Evolutionary conservation across 257 asterid genomes (phyloP).

Genomic region (Plantago ovata): DNA sequence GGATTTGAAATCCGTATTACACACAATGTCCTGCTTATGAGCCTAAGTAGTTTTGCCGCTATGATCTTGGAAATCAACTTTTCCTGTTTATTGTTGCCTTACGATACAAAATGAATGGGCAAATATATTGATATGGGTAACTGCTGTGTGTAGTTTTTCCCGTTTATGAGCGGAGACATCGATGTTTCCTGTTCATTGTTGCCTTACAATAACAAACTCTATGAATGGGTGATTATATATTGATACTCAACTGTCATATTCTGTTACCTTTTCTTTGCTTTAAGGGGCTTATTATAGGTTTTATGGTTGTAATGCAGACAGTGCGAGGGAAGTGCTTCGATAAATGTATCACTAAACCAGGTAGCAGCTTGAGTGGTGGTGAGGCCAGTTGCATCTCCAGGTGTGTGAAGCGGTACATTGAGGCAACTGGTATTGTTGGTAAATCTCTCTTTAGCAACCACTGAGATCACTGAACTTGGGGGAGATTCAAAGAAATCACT

Average conservation of each 20-base stretch:
- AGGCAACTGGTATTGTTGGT: constrained; percentile 79
- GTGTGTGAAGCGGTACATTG: constrained; percentile 87
- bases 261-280: not conserved
- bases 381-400: constrained; percentile 88
- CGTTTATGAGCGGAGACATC: no score
- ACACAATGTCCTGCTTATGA: no score
- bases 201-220: no score
- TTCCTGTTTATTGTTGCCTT: no score
- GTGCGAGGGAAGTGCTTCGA: constrained; percentile 87
- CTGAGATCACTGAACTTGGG: constrained; percentile 24
- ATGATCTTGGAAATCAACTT: no score
- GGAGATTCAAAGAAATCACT: not conserved
- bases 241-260: not conserved
- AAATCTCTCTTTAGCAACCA: constrained; percentile 61
- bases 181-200: no score
- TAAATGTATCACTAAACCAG: constrained; percentile 87
- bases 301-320: constrained; percentile 43
- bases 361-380: constrained; percentile 76
- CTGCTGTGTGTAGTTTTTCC: not conserved
- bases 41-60: no score
- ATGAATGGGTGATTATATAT: no score
- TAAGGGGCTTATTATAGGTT: not conserved
- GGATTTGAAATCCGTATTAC: no score
- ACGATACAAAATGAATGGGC: no score
- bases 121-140: no score